Percentiles rank a stretch among this genome's conserved stretches.
phyloP scores from a whole-genome alignment of 148 eudicot genomes.

The Cornus florida region DNA sequence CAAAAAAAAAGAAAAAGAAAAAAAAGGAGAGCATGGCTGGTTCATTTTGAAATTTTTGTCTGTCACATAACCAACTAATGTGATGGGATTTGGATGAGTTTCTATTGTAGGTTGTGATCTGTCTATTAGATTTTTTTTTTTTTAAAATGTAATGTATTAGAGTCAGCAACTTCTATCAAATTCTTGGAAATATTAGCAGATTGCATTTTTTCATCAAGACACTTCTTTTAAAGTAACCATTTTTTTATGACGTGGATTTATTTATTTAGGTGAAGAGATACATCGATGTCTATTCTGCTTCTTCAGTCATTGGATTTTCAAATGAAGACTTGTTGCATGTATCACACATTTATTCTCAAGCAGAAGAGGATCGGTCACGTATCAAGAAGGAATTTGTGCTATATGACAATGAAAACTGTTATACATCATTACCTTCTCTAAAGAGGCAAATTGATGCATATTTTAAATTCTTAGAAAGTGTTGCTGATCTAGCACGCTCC shows the following conservation, averaged over 20 bases:
- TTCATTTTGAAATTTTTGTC: too few species aligned
- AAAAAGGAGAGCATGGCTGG: too few species aligned
- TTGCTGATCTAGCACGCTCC: slow-evolving; percentile 88
- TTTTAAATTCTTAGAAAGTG: slow-evolving; percentile 66
- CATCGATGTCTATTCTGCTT: slow-evolving; percentile 86
- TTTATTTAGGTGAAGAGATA: slow-evolving; percentile 83
- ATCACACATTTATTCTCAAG: slow-evolving; percentile 60
- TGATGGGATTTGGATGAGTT: background rate
- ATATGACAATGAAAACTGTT: slow-evolving; percentile 34
- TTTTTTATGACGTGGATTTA: background rate
- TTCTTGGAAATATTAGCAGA: background rate
- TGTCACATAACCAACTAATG: background rate
- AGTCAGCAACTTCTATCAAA: too few species aligned
- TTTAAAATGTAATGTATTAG: background rate
- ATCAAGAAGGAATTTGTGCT: slow-evolving; percentile 30
- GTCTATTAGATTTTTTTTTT: too few species aligned
- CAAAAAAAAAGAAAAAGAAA: too few species aligned
- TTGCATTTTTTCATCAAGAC: background rate
- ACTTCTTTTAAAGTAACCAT: background rate
- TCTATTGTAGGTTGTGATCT: background rate
- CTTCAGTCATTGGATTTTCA: slow-evolving; percentile 89
- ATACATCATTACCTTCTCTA: slow-evolving; percentile 35
- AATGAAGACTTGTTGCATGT: slow-evolving; percentile 74
- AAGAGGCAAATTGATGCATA: slow-evolving; percentile 67
- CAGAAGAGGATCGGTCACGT: slow-evolving; percentile 55